These are phyloP conservation scores for Ceratocystis diversiconidia DNA, from an alignment of 2,329 filamentous ascomycete species.

Conservation along the genomic window DNA sequence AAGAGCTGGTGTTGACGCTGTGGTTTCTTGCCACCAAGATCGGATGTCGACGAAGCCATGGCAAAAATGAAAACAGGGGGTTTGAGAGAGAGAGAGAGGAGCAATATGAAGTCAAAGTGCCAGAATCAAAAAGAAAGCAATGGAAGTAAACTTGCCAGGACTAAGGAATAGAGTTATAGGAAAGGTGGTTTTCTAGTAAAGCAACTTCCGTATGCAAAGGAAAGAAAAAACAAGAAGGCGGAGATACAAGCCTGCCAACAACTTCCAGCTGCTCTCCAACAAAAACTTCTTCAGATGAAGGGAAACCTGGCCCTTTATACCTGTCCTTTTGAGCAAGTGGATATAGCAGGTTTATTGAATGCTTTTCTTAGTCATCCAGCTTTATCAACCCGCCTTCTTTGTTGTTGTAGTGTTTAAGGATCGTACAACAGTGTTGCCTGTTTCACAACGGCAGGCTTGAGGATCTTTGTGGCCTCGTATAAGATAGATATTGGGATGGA, in stretches of 20 bases:
- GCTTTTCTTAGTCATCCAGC: neutral
- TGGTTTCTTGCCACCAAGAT: neutral
- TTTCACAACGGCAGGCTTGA: neutral
- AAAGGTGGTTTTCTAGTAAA: neutral
- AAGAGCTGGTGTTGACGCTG: slow-evolving; percentile 30
- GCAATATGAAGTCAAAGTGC: neutral
- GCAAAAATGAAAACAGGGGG: neutral
- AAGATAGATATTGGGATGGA: neutral
- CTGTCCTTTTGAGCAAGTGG: neutral
- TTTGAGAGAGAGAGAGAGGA: neutral
- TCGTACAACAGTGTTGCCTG: neutral
- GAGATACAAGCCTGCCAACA: too few relatives aligned
- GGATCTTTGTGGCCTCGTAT: neutral
- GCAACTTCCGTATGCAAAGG: neutral
- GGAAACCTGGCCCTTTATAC: neutral
- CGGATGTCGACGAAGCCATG: neutral
- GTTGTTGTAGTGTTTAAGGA: neutral
- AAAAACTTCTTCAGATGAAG: neutral
- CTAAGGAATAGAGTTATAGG: neutral
- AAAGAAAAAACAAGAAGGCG: neutral
- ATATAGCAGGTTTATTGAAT: neutral
- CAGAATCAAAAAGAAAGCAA: neutral
- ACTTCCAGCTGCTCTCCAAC: neutral
- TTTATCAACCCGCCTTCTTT: neutral
- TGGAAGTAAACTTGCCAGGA: neutral